Evolutionary conservation across 176 grass and related monocot genomes (phyloP).

Genomic region (Hordeum marinum): DNA sequence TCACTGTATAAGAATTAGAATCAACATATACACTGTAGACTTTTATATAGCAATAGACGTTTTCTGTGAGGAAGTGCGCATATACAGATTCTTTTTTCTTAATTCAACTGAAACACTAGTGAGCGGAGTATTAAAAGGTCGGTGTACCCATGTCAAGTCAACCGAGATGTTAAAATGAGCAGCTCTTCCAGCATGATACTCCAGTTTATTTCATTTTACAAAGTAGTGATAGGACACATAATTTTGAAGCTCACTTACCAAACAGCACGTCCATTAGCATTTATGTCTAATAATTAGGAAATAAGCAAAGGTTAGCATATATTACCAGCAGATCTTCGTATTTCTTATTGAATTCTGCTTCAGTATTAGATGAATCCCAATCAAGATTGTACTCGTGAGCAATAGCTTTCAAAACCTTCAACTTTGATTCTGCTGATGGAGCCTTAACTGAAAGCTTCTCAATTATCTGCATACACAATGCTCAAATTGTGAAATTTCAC

Average conservation of each 20-base stretch:
- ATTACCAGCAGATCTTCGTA: conserved; percentile 96
- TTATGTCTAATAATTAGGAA: neutral
- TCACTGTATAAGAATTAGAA: neutral
- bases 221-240: neutral
- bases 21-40: neutral
- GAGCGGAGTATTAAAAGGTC: neutral
- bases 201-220: neutral
- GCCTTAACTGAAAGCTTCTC: conserved; percentile 94
- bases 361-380: conserved; percentile 85
- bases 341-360: conserved; percentile 83
- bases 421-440: conserved; percentile 74
- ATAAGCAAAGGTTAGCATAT: conserved; percentile 13
- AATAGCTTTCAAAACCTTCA: conserved; percentile 80
- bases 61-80: neutral
- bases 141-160: neutral
- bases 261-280: conserved; percentile 21
- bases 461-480: conserved; percentile 63
- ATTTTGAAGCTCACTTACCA: neutral
- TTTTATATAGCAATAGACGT: neutral
- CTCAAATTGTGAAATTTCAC: neutral
- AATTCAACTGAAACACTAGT: neutral
- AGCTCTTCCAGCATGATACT: neutral
- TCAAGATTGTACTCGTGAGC: conserved; percentile 80
- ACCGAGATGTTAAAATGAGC: neutral
- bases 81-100: neutral